Conservation (phyloP, 352 stramenopile species). For the Pythium plurisporium region DNA sequence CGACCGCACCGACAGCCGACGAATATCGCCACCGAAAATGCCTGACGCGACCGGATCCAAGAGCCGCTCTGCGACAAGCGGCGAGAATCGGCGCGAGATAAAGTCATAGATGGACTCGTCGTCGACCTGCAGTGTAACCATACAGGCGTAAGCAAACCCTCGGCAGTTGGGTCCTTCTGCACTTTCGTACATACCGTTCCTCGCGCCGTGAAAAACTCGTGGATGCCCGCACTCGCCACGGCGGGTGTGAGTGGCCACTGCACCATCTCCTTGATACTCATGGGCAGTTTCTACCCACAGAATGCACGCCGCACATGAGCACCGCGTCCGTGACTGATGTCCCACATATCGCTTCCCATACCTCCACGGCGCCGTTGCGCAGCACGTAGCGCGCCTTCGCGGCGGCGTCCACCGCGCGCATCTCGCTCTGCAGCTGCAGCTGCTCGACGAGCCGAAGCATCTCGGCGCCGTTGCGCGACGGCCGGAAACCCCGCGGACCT, state of each 20-base stretch:
- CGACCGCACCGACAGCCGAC: slow-evolving; percentile 65
- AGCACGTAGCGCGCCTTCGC: slow-evolving; percentile 76
- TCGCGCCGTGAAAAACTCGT: slow-evolving; percentile 53
- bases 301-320: neutral
- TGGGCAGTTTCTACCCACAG: slow-evolving; percentile 52
- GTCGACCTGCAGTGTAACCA: slow-evolving; percentile 19
- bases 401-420: slow-evolving; percentile 55
- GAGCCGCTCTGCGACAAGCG: slow-evolving; percentile 69
- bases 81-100: slow-evolving; percentile 65
- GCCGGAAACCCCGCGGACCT: slow-evolving; percentile 77
- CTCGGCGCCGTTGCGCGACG: slow-evolving; percentile 78
- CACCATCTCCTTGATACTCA: slow-evolving; percentile 48
- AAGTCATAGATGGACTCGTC: slow-evolving; percentile 88
- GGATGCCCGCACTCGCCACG: slow-evolving; percentile 53
- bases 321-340: no score
- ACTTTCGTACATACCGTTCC: slow-evolving; percentile 14
- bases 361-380: slow-evolving; percentile 63
- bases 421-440: slow-evolving; percentile 55
- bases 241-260: slow-evolving; percentile 54
- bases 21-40: slow-evolving; percentile 87
- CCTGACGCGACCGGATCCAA: slow-evolving; percentile 78
- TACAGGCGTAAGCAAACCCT: neutral
- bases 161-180: neutral
- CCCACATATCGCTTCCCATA: slow-evolving; percentile 7
- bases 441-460: slow-evolving; percentile 83